phyloP scores from a whole-genome alignment of 495 filamentous ascomycete species.

The Hypomontagnella monticulosa region DNA sequence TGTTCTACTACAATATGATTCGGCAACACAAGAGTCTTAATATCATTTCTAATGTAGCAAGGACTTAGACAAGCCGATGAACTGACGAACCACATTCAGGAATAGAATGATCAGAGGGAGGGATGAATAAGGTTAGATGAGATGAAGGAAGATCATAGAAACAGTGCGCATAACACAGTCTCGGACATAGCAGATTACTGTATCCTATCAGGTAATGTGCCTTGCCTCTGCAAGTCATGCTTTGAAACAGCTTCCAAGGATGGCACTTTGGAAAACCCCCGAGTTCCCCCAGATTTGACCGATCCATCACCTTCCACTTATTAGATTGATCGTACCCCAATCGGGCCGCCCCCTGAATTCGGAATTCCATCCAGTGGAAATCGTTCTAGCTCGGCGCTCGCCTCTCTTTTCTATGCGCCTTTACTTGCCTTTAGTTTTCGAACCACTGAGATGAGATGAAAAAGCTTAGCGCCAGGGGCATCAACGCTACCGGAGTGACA shows the following conservation, averaged over 20 bases:
- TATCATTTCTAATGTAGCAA: neutral
- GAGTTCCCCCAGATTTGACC: constrained; percentile 41
- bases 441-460: constrained; percentile 21
- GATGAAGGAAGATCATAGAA: neutral
- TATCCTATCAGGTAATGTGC: constrained; percentile 11
- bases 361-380: neutral
- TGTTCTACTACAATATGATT: no score
- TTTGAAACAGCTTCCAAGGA: constrained; percentile 33
- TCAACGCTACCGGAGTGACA: neutral
- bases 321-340: constrained; percentile 38
- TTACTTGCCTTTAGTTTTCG: constrained; percentile 6
- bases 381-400: neutral
- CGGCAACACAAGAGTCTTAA: constrained; percentile 1
- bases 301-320: constrained; percentile 38
- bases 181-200: constrained; percentile 21
- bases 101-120: constrained; percentile 11
- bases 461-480: constrained; percentile 35
- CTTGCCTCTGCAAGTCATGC: constrained; percentile 32
- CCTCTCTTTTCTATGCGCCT: constrained; percentile 6
- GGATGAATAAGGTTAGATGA: constrained; percentile 17
- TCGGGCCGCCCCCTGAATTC: constrained; percentile 41
- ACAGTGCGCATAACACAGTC: constrained; percentile 34
- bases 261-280: constrained; percentile 35
- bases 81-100: constrained; percentile 3
- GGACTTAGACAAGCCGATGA: neutral